Percentiles rank a stretch among this genome's conserved stretches.
These are phyloP conservation scores for Tritrichomonas musculus DNA, from an alignment of 208 protist species.

Conservation along the genomic window DNA sequence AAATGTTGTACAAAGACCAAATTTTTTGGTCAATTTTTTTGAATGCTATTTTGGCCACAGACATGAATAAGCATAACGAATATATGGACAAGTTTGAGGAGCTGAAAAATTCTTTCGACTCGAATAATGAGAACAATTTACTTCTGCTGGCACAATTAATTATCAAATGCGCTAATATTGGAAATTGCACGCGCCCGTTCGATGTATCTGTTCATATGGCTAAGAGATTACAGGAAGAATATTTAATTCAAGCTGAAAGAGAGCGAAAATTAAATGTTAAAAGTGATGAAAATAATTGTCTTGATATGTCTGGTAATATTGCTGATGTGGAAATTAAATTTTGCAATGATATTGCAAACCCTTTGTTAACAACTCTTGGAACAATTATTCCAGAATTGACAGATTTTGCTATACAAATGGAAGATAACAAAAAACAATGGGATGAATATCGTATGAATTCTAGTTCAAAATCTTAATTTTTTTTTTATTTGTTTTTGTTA, in stretches of 20 bases:
- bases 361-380: neutral
- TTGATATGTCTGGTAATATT: neutral
- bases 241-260: neutral
- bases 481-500: no score
- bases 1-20: neutral
- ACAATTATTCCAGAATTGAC: neutral
- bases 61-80: neutral
- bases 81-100: neutral
- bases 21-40: neutral
- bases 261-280: neutral
- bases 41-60: neutral
- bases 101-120: neutral
- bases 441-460: no score
- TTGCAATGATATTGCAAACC: neutral
- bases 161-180: slow-evolving; percentile 10
- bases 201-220: neutral
- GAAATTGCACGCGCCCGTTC: neutral
- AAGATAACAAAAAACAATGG: slow-evolving; percentile 11
- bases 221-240: neutral
- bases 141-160: neutral
- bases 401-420: neutral
- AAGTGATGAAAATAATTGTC: no score
- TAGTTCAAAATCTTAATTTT: no score
- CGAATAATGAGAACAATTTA: neutral
- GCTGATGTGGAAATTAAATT: neutral